Evolutionary conservation across 73 alveolate genomes (phyloP), one percentile per base, ranked within the genome.

Genomic region (Effrenium voratum): DNA sequence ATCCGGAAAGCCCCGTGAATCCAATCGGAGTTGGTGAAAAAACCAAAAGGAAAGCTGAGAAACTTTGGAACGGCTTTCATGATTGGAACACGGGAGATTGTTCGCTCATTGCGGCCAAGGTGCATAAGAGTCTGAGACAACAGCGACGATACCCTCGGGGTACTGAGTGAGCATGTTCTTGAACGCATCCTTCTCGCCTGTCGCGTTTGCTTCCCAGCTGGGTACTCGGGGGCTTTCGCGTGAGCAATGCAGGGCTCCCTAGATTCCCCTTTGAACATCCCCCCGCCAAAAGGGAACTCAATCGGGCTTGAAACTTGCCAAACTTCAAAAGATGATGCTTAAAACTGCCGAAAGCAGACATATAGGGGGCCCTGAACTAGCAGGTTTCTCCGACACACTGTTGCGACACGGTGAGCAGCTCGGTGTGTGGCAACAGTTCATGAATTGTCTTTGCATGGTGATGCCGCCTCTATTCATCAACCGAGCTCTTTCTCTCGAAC

Each of bases 61-160:
- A 73, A 24, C 26, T 73, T 47, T 13, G 15, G 38, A 22, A 2
- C 38, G 0, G 55, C 43, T 2, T 22, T 32, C 4, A 34, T 16
- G 5, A 24, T 22, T n/a, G 52, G 52, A 34, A 30, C 68, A 1
- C 5, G 63, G 0, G 2, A 10, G 40, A 80, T 16, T 19, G 32
- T 0, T 70, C 38, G 82, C 43, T 30, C 26, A 41, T 13, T 22
- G 30, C 41, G 55, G 38, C 77, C 93, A 36, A 34, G 34, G 38
- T 4, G 70, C 93, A 24, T 60, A 87, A 49, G 95, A 87, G 83
- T 87, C 95, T 13, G 95, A 87, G 44, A 87, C 95, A 32, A 59
- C 81, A 22, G 95, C 95, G 3, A 87, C 95, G 13, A 87, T 66
- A 84, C 95, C 95, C 49, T 87, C 95, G 26, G 95, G 95, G 49